These are phyloP conservation scores for Kernera saxatilis DNA, from an alignment of 345 rosid species.

Conservation along the genomic window DNA sequence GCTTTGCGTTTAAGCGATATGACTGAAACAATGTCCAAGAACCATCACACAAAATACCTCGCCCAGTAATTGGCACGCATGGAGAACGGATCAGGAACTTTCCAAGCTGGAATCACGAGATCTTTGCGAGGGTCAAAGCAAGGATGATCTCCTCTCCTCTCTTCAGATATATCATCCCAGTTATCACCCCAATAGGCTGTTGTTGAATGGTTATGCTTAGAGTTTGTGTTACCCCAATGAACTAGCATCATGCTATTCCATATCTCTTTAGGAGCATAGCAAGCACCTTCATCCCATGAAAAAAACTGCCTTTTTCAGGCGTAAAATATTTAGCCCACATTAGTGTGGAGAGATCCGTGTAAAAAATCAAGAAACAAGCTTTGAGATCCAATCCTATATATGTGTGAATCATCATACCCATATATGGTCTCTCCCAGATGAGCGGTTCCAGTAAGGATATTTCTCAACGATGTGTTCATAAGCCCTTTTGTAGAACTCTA, in stretches of 20 bases:
- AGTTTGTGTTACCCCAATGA: slow-evolving; percentile 98
- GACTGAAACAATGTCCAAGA: slow-evolving; percentile 11
- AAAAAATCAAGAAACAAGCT: neutral
- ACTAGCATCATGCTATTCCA: slow-evolving; percentile 98
- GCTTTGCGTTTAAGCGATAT: neutral
- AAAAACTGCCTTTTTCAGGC: slow-evolving; percentile 70
- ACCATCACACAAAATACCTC: slow-evolving; percentile 34
- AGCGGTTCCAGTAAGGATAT: slow-evolving; percentile 82
- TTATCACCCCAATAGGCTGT: slow-evolving; percentile 92
- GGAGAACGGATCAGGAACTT: slow-evolving; percentile 59
- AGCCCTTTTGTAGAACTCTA: slow-evolving; percentile 80
- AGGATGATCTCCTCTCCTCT: slow-evolving; percentile 83
- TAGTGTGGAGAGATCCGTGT: slow-evolving; percentile 15
- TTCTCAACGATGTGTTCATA: slow-evolving; percentile 57
- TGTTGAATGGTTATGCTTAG: slow-evolving; percentile 89
- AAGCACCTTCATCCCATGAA: slow-evolving; percentile 99
- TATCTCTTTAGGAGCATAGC: slow-evolving; percentile 99
- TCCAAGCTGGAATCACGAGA: slow-evolving; percentile 99
- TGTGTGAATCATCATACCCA: slow-evolving; percentile 59
- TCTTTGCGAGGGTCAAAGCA: slow-evolving; percentile 94
- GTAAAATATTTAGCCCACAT: slow-evolving; percentile 23
- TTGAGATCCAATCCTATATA: neutral
- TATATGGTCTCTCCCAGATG: slow-evolving; percentile 88
- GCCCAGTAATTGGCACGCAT: slow-evolving; percentile 62
- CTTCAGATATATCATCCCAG: slow-evolving; percentile 70